Conservation (phyloP, 306 rosid species). For the Fragaria nilgerrensis region DNA sequence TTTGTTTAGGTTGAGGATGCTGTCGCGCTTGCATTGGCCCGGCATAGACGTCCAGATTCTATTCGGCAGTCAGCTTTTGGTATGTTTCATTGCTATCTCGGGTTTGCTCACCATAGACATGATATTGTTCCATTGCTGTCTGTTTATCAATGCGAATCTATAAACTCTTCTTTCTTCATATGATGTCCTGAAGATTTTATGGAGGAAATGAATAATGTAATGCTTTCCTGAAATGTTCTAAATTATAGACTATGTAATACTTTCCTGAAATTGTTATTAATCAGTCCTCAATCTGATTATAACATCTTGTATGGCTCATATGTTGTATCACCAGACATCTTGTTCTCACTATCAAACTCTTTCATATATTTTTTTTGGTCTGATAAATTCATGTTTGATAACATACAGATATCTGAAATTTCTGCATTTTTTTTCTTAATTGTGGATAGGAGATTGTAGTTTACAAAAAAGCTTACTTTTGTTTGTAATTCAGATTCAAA, state of each 20-base stretch:
- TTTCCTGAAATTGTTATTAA: not conserved
- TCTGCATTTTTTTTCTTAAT: not conserved
- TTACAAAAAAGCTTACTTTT: constrained; percentile 21
- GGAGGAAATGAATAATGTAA: not conserved
- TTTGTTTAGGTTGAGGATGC: constrained; percentile 88
- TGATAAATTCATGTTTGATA: not conserved
- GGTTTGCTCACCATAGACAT: not conserved
- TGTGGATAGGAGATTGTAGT: constrained; percentile 9
- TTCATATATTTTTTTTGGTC: not conserved
- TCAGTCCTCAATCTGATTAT: not conserved
- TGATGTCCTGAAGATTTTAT: not conserved
- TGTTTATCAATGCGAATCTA: not conserved
- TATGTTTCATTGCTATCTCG: constrained; percentile 22
- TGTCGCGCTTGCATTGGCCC: constrained; percentile 76
- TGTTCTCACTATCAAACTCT: not conserved
- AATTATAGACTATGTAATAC: not conserved
- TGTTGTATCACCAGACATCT: not conserved
- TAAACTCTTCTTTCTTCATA: not conserved
- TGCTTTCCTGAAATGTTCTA: not conserved
- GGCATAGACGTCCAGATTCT: constrained; percentile 60
- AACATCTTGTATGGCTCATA: not conserved
- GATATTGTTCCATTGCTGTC: not conserved
- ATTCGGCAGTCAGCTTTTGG: constrained; percentile 61
- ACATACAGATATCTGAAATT: not conserved
- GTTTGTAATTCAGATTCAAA: constrained; percentile 73